Percentiles rank a stretch among this genome's conserved stretches.
phyloP scores from a whole-genome alignment of 2,329 filamentous ascomycete species.

The Paramyrothecium sp. region DNA sequence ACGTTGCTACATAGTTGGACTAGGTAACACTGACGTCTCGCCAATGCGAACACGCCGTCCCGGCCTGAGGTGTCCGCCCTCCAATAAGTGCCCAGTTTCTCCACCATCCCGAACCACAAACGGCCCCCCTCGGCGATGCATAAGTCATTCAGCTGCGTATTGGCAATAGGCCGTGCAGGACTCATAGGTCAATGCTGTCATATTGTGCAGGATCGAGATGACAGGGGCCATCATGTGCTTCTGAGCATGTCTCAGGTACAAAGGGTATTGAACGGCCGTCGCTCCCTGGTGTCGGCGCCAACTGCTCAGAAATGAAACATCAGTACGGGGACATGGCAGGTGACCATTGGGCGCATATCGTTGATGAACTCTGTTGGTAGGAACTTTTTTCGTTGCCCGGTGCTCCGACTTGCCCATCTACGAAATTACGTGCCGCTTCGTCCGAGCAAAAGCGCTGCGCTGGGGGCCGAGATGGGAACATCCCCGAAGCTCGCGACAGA shows the following conservation, averaged over 20 bases:
- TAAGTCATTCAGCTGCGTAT: not conserved
- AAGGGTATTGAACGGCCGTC: not conserved
- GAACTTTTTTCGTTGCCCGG: no score
- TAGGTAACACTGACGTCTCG: no score
- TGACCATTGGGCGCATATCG: not conserved
- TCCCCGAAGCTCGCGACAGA: no score
- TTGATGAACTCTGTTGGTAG: no score
- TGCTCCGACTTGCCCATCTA: no score
- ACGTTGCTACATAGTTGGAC: no score
- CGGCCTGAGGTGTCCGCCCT: no score
- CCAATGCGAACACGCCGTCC: no score
- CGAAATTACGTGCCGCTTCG: no score
- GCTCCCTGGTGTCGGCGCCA: not conserved
- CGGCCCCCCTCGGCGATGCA: not conserved
- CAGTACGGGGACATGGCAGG: not conserved
- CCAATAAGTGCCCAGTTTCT: no score
- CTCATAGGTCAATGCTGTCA: not conserved
- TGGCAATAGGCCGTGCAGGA: not conserved
- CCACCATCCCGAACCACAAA: not conserved
- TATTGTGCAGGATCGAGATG: not conserved
- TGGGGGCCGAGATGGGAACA: no score
- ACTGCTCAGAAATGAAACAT: not conserved
- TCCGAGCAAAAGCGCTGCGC: no score
- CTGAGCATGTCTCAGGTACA: not conserved
- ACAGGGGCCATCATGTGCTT: not conserved